Conservation (phyloP, 2,329 filamentous ascomycete species). For the Pyricularia pennisetigena region DNA sequence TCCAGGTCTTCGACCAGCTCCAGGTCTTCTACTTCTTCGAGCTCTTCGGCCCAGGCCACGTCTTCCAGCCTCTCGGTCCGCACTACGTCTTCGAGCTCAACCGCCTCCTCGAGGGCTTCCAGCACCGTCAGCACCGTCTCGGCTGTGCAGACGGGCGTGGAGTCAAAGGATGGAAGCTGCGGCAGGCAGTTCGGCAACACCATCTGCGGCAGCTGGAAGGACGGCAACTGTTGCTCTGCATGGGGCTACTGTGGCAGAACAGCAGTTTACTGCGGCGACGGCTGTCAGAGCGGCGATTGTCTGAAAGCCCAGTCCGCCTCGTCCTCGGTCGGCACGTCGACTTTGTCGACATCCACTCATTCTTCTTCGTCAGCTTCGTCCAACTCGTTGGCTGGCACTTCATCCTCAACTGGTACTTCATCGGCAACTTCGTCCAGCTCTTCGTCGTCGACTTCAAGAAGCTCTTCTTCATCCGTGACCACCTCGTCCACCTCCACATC, state of each 20-base stretch:
- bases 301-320: not conserved
- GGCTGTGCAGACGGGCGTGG: not conserved
- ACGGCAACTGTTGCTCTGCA: slow-evolving; percentile 1
- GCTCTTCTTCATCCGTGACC: not conserved
- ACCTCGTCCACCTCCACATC: not conserved
- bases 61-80: not conserved
- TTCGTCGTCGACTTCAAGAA: not conserved
- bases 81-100: not conserved
- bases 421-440: not conserved
- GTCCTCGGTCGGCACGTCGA: not conserved
- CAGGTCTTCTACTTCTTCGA: not conserved
- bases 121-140: not conserved
- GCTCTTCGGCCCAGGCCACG: not conserved
- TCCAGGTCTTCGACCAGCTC: not conserved
- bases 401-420: not conserved
- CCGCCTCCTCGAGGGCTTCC: not conserved
- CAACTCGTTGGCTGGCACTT: not conserved
- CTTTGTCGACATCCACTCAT: not conserved
- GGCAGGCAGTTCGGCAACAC: not conserved
- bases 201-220: slow-evolving; percentile 2
- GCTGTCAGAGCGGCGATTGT: slow-evolving; percentile 5
- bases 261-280: not conserved
- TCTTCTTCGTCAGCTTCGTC: not conserved
- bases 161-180: slow-evolving; percentile 2
- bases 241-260: slow-evolving; percentile 4